These are phyloP conservation scores for Fusarium cyanostomum DNA, from an alignment of 2,329 filamentous ascomycete species.

Conservation along the genomic window DNA sequence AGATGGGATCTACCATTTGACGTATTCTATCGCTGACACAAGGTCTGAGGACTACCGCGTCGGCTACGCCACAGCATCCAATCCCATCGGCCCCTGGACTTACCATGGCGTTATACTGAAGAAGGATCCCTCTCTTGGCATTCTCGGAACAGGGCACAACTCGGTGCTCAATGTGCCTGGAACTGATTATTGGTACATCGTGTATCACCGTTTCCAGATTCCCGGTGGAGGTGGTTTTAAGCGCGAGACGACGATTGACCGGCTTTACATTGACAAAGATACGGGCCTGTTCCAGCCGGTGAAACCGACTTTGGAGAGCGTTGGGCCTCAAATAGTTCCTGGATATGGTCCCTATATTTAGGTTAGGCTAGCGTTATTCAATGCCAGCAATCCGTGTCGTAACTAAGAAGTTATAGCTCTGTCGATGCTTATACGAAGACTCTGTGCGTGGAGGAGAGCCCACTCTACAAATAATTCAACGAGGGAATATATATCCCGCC, in stretches of 20 bases:
- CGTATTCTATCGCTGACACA: constrained; percentile 60
- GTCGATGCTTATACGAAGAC: too few relatives aligned
- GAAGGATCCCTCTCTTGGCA: constrained; percentile 53
- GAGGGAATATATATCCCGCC: too few relatives aligned
- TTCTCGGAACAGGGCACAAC: constrained; percentile 58
- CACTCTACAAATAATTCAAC: too few relatives aligned
- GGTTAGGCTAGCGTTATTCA: too few relatives aligned
- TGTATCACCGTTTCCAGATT: constrained; percentile 59
- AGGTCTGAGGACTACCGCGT: constrained; percentile 57
- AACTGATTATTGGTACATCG: constrained; percentile 61
- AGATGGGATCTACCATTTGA: constrained; percentile 57
- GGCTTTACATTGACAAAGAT: constrained; percentile 49
- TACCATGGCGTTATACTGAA: constrained; percentile 56
- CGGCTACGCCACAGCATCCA: constrained; percentile 55
- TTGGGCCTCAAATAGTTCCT: background rate
- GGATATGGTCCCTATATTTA: too few relatives aligned
- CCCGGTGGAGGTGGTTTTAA: constrained; percentile 55
- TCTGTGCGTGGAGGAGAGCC: too few relatives aligned
- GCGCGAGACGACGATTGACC: constrained; percentile 56
- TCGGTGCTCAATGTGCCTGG: constrained; percentile 57
- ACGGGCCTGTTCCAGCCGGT: constrained; percentile 52
- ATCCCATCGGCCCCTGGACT: constrained; percentile 53
- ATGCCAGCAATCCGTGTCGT: too few relatives aligned
- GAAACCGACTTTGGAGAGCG: constrained; percentile 37
- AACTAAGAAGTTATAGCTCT: too few relatives aligned